These are phyloP conservation scores for Coniella vitis DNA, from an alignment of 2,329 filamentous ascomycete genomes.

Conservation along the genomic window DNA sequence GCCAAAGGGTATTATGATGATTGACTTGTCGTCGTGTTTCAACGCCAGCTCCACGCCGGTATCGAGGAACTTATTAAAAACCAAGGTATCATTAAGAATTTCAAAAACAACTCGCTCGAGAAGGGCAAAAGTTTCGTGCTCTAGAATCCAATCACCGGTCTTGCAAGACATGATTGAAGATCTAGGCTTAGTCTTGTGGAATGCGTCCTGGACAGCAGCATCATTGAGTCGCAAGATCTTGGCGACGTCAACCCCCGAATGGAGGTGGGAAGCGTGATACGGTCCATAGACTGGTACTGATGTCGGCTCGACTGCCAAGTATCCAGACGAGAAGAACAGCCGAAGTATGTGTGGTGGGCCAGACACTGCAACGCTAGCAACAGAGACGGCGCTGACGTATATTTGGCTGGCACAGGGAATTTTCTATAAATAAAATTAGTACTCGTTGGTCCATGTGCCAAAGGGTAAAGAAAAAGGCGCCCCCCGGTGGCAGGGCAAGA, in stretches of 20 bases:
- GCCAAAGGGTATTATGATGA: slow-evolving; percentile 43
- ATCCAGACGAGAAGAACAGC: slow-evolving; percentile 32
- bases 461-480: too few relatives aligned
- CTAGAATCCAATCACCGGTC: slow-evolving; percentile 35
- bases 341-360: slow-evolving; percentile 45
- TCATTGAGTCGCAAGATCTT: slow-evolving; percentile 39
- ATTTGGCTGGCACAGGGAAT: slow-evolving; percentile 38
- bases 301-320: slow-evolving; percentile 36
- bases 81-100: slow-evolving; percentile 42
- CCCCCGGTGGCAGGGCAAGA: too few relatives aligned
- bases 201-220: slow-evolving; percentile 29
- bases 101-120: slow-evolving; percentile 38
- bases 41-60: slow-evolving; percentile 38
- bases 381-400: slow-evolving; percentile 48
- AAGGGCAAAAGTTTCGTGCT: slow-evolving; percentile 34
- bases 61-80: slow-evolving; percentile 41
- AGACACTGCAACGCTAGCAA: slow-evolving; percentile 44
- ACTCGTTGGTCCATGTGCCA: not conserved
- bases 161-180: slow-evolving; percentile 46
- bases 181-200: slow-evolving; percentile 36
- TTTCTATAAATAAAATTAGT: slow-evolving; percentile 22
- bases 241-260: slow-evolving; percentile 36
- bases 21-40: slow-evolving; percentile 31
- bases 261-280: slow-evolving; percentile 50
- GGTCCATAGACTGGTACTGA: slow-evolving; percentile 48